Base-by-base conservation (phyloP, 1,284 basidiomycete species). In the Microbotryum lychnidis-dioicae region DNA sequence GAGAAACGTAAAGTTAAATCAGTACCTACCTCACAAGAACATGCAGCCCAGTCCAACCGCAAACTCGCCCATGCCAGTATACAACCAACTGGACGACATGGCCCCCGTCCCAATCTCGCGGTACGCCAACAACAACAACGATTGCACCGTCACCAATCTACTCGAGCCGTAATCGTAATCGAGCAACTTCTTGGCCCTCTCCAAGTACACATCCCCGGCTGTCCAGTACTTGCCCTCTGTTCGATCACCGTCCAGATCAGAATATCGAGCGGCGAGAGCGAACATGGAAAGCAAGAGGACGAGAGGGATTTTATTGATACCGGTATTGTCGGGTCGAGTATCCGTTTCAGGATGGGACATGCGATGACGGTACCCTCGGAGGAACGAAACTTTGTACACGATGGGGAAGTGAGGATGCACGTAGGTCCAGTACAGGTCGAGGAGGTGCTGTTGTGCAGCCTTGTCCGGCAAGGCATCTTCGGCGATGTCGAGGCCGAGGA, bases 71-170 rank as follows among this genome's bases (percentile, higher is more conserved):
- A 87, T 85, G 47, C 85, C 87, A 85, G 57, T 69, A 71, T 85
- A 89, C 20, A 84, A 80, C 89, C 89, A 91, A 42, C 87, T 85
- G 75, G 87, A 83, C 10, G 86, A 84, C 89, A 89, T 91, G 18
- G 86, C 86, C 27, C 89, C 89, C 61, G 89, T 87, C 2, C 89
- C 89, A 37, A 89, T 82, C 75, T 91, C 88, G 21, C 89, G 80
- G 73, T 87, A 90, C 9, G 85, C 85, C 75, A 91, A 80, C 27
- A 91, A 78, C 6, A 91, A 78, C 27, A 91, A 76, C 8, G 88
- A 84, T 72, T 90, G 88, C 57, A 84, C 84, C 0, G 86, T 89
- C 25, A 83, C 81, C 10, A 87, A 80, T 18, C 83, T 76, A 77
- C 76, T 84, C 21, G 80, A 80, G 1, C 85, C 81, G 68, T 87